Percentiles rank a stretch among this genome's conserved stretches.
These are phyloP conservation scores for Stachybotrys chlorohalonatus DNA, from an alignment of 2,329 filamentous ascomycete species.

Conservation along the genomic window DNA sequence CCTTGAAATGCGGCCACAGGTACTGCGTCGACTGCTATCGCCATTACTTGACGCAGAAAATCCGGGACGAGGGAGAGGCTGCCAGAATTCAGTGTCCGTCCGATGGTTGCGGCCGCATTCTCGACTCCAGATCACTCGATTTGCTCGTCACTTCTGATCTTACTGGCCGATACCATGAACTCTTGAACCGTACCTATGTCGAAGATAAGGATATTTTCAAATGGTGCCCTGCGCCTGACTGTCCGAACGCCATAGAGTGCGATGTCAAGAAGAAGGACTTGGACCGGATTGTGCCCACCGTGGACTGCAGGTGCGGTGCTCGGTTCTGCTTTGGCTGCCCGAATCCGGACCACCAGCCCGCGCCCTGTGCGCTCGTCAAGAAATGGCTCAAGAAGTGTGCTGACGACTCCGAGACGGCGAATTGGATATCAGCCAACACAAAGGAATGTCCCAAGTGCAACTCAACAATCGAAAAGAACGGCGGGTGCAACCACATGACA, in stretches of 20 bases:
- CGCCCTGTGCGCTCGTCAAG: slow-evolving; percentile 85
- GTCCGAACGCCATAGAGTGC: slow-evolving; percentile 86
- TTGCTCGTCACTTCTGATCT: slow-evolving; percentile 57
- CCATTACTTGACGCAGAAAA: slow-evolving; percentile 88
- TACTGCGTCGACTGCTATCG: slow-evolving; percentile 91
- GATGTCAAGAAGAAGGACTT: slow-evolving; percentile 81
- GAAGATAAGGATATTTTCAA: slow-evolving; percentile 93
- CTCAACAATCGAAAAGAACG: slow-evolving; percentile 98
- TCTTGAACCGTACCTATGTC: slow-evolving; percentile 90
- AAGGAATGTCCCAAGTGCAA: slow-evolving; percentile 96
- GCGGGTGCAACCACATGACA: slow-evolving; percentile 96
- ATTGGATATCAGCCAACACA: slow-evolving; percentile 98
- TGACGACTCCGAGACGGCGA: slow-evolving; percentile 95
- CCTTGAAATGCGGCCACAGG: slow-evolving; percentile 89
- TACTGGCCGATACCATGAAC: slow-evolving; percentile 61
- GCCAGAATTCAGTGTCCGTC: slow-evolving; percentile 90
- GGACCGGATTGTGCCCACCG: slow-evolving; percentile 77
- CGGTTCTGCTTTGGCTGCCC: slow-evolving; percentile 95
- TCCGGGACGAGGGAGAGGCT: slow-evolving; percentile 89
- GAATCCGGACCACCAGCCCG: slow-evolving; percentile 82
- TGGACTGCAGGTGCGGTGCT: slow-evolving; percentile 75
- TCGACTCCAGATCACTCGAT: slow-evolving; percentile 82
- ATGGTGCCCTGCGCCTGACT: slow-evolving; percentile 98
- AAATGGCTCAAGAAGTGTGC: slow-evolving; percentile 97
- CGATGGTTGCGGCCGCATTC: slow-evolving; percentile 77